These are phyloP conservation scores for Apiotrichum sp. DNA, from an alignment of 1,284 basidiomycete species.

Conservation along the genomic window DNA sequence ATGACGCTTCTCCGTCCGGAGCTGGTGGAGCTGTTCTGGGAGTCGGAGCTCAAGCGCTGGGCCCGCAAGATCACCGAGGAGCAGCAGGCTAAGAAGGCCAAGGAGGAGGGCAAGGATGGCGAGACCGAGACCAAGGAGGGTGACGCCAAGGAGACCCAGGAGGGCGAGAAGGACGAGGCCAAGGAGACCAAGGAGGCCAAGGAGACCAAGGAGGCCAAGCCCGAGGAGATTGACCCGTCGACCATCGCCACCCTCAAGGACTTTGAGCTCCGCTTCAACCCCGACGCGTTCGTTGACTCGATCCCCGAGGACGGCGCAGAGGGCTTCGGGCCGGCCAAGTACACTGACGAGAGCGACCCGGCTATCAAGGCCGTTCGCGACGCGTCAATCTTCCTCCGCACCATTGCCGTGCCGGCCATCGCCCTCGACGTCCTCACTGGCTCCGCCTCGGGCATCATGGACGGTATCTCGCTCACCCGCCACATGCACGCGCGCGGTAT, in stretches of 20 bases:
- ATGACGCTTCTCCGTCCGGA: conserved; percentile 55
- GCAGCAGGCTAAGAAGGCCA: conserved; percentile 25
- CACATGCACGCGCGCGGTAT: conserved; percentile 54
- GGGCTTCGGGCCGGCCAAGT: conserved; percentile 24
- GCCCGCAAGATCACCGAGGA: conserved; percentile 49
- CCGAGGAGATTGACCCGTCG: conserved; percentile 14
- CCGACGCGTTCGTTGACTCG: conserved; percentile 54
- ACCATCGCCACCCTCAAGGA: conserved; percentile 33
- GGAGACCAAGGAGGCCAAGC: conserved; percentile 9
- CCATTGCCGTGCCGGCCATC: conserved; percentile 49
- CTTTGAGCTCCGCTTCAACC: conserved; percentile 55
- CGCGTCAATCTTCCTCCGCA: conserved; percentile 51
- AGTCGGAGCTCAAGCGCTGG: conserved; percentile 52
- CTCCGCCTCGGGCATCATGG: conserved; percentile 48
- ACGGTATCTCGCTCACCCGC: conserved; percentile 51
- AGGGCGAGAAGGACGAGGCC: neutral
- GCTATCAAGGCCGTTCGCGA: conserved; percentile 53
- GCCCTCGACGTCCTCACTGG: conserved; percentile 51
- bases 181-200: conserved; percentile 21
- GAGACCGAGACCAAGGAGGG: conserved; percentile 11
- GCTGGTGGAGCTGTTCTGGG: conserved; percentile 53
- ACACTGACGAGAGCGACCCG: conserved; percentile 50
- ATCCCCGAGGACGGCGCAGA: conserved; percentile 13
- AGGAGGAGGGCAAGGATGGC: conserved; percentile 15
- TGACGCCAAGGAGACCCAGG: too few relatives aligned